phyloP scores from a whole-genome alignment of 1,139 yeast species.

The Yamadazyma trypodendri region DNA sequence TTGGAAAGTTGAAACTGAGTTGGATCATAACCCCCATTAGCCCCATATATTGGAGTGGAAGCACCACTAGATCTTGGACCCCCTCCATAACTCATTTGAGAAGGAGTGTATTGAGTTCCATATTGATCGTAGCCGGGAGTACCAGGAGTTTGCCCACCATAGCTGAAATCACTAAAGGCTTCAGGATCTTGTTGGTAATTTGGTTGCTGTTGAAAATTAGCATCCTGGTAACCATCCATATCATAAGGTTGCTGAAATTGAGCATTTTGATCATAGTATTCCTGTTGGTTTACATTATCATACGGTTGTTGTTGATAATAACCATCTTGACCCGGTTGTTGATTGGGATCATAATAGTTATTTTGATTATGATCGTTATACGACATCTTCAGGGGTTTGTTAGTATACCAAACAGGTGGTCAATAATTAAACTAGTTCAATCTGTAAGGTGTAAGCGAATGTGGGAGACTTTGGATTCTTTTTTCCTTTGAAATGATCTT shows the following conservation, averaged over 20 bases:
- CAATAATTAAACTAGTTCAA: neutral
- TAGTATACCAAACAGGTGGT: neutral
- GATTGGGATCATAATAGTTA: conserved; percentile 50
- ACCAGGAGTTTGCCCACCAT: conserved; percentile 72
- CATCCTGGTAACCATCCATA: conserved; percentile 48
- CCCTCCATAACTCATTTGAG: conserved; percentile 73
- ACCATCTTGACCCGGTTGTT: conserved; percentile 40
- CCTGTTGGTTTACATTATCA: conserved; percentile 33
- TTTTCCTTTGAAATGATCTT: neutral
- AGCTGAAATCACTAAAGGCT: conserved; percentile 75
- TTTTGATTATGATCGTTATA: conserved; percentile 48
- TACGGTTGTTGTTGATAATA: conserved; percentile 50
- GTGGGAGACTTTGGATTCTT: neutral
- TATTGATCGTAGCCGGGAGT: conserved; percentile 70
- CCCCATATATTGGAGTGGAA: conserved; percentile 92
- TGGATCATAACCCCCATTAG: conserved; percentile 65
- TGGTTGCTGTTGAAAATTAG: conserved; percentile 44
- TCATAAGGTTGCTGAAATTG: conserved; percentile 56
- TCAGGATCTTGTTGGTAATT: conserved; percentile 63
- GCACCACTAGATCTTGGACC: conserved; percentile 90
- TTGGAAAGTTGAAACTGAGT: conserved; percentile 60
- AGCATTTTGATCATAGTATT: conserved; percentile 47
- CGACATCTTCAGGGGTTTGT: conserved; percentile 36
- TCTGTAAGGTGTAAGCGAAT: neutral
- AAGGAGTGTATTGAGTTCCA: conserved; percentile 77